Percentiles rank a stretch among this genome's conserved stretches.
These are phyloP conservation scores for Yamadazyma aaseri DNA, from an alignment of 1,139 yeast species.

Conservation along the genomic window DNA sequence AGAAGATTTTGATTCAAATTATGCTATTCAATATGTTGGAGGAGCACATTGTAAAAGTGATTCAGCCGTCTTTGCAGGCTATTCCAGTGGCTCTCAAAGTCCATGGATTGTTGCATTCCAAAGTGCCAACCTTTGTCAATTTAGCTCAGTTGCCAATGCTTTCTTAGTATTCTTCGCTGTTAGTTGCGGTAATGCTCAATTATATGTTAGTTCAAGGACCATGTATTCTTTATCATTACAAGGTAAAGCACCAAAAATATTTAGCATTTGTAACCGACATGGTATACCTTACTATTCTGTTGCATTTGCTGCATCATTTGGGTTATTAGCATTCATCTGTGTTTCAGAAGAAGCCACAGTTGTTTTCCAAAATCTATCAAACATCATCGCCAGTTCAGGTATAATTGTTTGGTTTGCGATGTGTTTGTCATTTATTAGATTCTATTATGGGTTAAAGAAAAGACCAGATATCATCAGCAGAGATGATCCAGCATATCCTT, in stretches of 20 bases:
- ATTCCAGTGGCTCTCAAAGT: conserved; percentile 60
- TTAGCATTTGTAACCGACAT: conserved; percentile 55
- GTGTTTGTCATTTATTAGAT: conserved; percentile 71
- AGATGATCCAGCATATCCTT: conserved; percentile 70
- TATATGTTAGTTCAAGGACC: conserved; percentile 79
- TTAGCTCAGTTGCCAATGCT: conserved; percentile 63
- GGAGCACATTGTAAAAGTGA: conserved; percentile 36
- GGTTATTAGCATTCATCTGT: conserved; percentile 59
- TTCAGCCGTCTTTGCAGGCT: conserved; percentile 45
- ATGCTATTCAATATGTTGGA: conserved; percentile 40
- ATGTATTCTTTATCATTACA: conserved; percentile 72
- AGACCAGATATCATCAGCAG: conserved; percentile 67
- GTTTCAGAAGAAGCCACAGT: conserved; percentile 57
- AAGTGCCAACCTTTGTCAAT: conserved; percentile 61
- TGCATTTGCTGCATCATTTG: conserved; percentile 57
- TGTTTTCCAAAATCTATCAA: conserved; percentile 66
- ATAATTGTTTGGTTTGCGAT: conserved; percentile 80
- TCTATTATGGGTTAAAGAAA: conserved; percentile 62
- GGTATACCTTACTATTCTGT: conserved; percentile 80
- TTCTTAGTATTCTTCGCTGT: conserved; percentile 73
- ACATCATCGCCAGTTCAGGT: conserved; percentile 68
- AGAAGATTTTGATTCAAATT: conserved; percentile 23
- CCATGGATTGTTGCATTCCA: conserved; percentile 84
- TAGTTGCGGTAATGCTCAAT: conserved; percentile 72
- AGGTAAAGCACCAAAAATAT: conserved; percentile 62